Percentiles rank a stretch among this genome's conserved stretches.
These are phyloP conservation scores for Nannochloropsis granulata DNA, from an alignment of 108 stramenopile species.

Conservation along the genomic window DNA sequence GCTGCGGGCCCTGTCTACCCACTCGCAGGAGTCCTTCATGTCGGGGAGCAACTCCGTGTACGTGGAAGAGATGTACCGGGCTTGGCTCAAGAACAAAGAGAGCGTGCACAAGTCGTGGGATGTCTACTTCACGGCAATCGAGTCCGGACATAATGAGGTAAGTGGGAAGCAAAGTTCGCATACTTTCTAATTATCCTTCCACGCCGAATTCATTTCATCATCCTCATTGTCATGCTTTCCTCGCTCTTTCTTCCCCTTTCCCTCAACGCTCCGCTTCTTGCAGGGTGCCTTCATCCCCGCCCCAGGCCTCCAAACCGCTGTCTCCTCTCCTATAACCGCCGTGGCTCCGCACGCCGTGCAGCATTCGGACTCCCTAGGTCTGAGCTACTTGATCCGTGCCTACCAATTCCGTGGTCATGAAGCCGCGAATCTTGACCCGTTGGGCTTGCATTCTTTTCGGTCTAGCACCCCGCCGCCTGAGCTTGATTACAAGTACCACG, in stretches of 20 bases:
- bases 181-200: no score
- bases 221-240: no score
- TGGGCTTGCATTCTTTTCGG: constrained; percentile 56
- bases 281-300: background rate
- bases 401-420: constrained; percentile 81
- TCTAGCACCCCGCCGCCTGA: constrained; percentile 49
- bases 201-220: no score
- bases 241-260: background rate
- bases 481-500: constrained; percentile 71
- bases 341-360: background rate
- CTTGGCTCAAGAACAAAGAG: constrained; percentile 35
- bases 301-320: background rate
- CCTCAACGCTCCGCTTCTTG: background rate
- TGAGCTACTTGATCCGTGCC: constrained; percentile 79
- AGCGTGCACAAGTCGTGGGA: constrained; percentile 45
- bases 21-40: background rate
- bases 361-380: constrained; percentile 33
- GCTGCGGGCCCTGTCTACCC: background rate
- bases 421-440: constrained; percentile 83
- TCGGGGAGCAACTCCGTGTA: constrained; percentile 20
- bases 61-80: constrained; percentile 46
- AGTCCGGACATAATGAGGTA: constrained; percentile 13
- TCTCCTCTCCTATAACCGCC: background rate
- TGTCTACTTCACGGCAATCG: constrained; percentile 39
- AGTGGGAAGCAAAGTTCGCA: background rate